These are phyloP conservation scores for Nitzschia sp. DNA, from an alignment of 108 stramenopile species.

Conservation along the genomic window DNA sequence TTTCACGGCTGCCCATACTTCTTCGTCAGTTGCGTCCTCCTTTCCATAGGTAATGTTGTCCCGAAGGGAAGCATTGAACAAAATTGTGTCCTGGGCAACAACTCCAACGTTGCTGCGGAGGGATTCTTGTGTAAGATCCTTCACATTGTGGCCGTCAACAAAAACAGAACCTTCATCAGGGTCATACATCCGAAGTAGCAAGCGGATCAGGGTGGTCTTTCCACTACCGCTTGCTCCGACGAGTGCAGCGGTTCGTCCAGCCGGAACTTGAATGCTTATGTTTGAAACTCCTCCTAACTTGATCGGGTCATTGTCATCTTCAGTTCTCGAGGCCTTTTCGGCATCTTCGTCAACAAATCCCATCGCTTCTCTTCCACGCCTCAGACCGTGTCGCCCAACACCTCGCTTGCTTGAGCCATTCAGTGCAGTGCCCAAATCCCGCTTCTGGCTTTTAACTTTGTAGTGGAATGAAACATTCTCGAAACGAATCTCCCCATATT, in stretches of 20 bases:
- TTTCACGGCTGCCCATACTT: constrained; percentile 68
- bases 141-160: constrained; percentile 75
- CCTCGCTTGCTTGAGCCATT: background rate
- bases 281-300: constrained; percentile 2
- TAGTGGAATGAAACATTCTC: constrained; percentile 79
- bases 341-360: constrained; percentile 21
- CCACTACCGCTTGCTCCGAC: constrained; percentile 63
- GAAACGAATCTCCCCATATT: constrained; percentile 52
- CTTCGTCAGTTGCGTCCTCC: constrained; percentile 45
- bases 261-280: constrained; percentile 60
- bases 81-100: constrained; percentile 81
- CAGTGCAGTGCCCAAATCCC: background rate
- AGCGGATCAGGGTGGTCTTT: constrained; percentile 62
- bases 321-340: constrained; percentile 13
- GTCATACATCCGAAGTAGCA: constrained; percentile 84
- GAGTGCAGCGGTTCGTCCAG: constrained; percentile 68
- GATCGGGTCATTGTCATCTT: background rate
- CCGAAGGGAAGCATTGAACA: constrained; percentile 70
- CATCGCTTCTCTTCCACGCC: constrained; percentile 1
- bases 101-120: constrained; percentile 75
- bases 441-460: constrained; percentile 47
- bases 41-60: constrained; percentile 80
- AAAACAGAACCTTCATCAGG: constrained; percentile 53
- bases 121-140: constrained; percentile 57
- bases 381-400: background rate